Percentiles rank a stretch among this genome's conserved stretches.
phyloP scores from a whole-genome alignment of 2,329 filamentous ascomycete genomes.

The Pseudocercospora musae region DNA sequence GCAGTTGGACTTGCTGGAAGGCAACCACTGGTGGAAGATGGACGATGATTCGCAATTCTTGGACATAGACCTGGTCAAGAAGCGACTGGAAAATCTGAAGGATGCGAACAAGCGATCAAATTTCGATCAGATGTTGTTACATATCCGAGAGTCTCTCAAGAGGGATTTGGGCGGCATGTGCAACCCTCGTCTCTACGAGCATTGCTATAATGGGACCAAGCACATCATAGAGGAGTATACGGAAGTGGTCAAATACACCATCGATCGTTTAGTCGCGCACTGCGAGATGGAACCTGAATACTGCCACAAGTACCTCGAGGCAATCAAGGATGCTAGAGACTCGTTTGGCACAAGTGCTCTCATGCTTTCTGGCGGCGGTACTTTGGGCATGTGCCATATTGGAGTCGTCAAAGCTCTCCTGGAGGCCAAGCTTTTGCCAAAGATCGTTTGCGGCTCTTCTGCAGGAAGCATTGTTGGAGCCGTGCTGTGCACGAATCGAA shows the following conservation, averaged over 20 bases:
- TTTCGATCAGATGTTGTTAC: slow-evolving; percentile 20
- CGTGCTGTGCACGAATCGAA: slow-evolving; percentile 25
- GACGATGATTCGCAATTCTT: slow-evolving; percentile 21
- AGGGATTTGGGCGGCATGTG: slow-evolving; percentile 25
- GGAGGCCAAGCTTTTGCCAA: slow-evolving; percentile 19
- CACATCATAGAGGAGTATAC: slow-evolving; percentile 25
- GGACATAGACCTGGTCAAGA: slow-evolving; percentile 16
- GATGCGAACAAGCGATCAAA: slow-evolving; percentile 17
- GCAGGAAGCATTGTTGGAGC: slow-evolving; percentile 26
- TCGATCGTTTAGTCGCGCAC: slow-evolving; percentile 20
- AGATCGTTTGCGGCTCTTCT: slow-evolving; percentile 25
- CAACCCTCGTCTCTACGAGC: slow-evolving; percentile 21
- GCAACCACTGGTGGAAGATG: slow-evolving; percentile 23
- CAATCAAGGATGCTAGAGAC: slow-evolving; percentile 20
- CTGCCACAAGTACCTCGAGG: slow-evolving; percentile 16
- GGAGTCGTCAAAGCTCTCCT: slow-evolving; percentile 24
- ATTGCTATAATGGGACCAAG: slow-evolving; percentile 23
- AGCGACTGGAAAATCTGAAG: slow-evolving; percentile 21
- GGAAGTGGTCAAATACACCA: slow-evolving; percentile 25
- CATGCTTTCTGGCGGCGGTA: slow-evolving; percentile 26
- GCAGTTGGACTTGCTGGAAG: slow-evolving; percentile 21
- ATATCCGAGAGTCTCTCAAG: slow-evolving; percentile 22
- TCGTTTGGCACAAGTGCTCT: slow-evolving; percentile 25
- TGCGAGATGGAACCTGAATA: slow-evolving; percentile 16
- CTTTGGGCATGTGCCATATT: slow-evolving; percentile 26